Evolutionary conservation across 2,329 filamentous ascomycete genomes (phyloP), one percentile per base, ranked within the genome.

Genomic region (Didymella pinodella): DNA sequence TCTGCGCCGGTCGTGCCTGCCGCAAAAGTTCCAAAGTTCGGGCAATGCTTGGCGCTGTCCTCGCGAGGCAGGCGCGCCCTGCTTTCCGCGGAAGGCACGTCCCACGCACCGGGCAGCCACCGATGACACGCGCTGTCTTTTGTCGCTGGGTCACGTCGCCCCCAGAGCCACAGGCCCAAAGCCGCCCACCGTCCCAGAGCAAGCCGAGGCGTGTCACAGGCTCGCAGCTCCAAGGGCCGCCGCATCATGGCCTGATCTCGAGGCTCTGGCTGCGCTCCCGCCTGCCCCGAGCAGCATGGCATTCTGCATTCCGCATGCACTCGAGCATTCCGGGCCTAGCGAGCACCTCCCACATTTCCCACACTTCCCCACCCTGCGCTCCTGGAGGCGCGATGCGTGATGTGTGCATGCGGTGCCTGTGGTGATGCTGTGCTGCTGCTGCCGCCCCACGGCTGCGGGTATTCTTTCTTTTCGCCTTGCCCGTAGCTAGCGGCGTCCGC

Each of bases 401-500:
- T 34, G 32, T 12, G 32, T 40, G n/a, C 20, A 20, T 40, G n/a
- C 36, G 20, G 36, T 18, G 18, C 10, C 26, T 29, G 20, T n/a
- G 32, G 10, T 26, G 54, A 22, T 20, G 48, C 40, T 45, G 54
- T 34, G 16, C n/a, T 38, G 48, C 52, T 34, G 16, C n/a, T 38
- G 48, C 52, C 20, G 20, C 16, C 11, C 32, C 29, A 20, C 26
- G 36, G 36, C n/a, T 43, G 11, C 48, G 25, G 28, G 26, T 28
- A 40, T 47, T 40, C 28, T 28, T 22, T 43, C 40, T 48, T 14
- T 40, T 51, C 49, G 32, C 46, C 54, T 58, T 62, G 57, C 43
- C 59, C 59, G 63, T 61, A 58, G 51, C 56, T 59, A 50, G 48
- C 29, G 47, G 47, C 47, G 47, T 49, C 34, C 36, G 36, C 25